Percentiles rank a stretch among this genome's conserved stretches.
Evolutionary conservation across 257 asterid species (phyloP).

Genomic region (Salvia miltiorrhiza): DNA sequence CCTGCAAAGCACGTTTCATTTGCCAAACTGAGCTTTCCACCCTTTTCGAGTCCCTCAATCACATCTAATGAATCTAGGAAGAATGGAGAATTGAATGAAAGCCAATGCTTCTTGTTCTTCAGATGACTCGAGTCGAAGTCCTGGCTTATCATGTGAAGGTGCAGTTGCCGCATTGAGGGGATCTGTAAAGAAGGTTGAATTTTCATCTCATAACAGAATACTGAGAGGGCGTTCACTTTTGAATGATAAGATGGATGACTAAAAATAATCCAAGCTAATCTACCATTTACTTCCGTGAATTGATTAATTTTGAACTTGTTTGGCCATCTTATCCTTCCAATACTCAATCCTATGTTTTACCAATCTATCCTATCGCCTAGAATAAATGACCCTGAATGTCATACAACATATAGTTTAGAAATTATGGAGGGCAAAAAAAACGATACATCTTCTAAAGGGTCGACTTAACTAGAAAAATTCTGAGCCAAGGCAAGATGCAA

Average conservation of each 20-base stretch:
- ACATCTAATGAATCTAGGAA: slow-evolving; percentile 82
- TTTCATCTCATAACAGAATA: not conserved
- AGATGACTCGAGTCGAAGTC: slow-evolving; percentile 75
- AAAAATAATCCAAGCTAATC: too few relatives aligned
- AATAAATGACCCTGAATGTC: too few relatives aligned
- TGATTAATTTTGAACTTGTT: too few relatives aligned
- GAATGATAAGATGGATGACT: too few relatives aligned
- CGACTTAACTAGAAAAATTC: not conserved
- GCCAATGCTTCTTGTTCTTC: slow-evolving; percentile 93
- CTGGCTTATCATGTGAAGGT: slow-evolving; percentile 92
- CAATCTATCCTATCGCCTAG: too few relatives aligned
- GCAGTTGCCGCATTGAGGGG: slow-evolving; percentile 91
- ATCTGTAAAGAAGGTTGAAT: slow-evolving; percentile 36
- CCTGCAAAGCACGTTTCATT: slow-evolving; percentile 35
- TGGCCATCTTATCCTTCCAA: too few relatives aligned
- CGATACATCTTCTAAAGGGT: not conserved
- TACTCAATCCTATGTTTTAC: too few relatives aligned
- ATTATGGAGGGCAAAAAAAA: not conserved
- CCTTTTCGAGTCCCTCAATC: slow-evolving; percentile 54
- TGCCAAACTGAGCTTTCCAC: slow-evolving; percentile 36
- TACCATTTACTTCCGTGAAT: too few relatives aligned
- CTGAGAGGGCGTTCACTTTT: too few relatives aligned
- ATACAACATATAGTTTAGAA: not conserved
- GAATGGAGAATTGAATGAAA: slow-evolving; percentile 74
- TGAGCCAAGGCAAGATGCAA: not conserved